These are phyloP conservation scores for Nidula microcarpa DNA, from an alignment of 768 basidiomycete species.

Conservation along the genomic window DNA sequence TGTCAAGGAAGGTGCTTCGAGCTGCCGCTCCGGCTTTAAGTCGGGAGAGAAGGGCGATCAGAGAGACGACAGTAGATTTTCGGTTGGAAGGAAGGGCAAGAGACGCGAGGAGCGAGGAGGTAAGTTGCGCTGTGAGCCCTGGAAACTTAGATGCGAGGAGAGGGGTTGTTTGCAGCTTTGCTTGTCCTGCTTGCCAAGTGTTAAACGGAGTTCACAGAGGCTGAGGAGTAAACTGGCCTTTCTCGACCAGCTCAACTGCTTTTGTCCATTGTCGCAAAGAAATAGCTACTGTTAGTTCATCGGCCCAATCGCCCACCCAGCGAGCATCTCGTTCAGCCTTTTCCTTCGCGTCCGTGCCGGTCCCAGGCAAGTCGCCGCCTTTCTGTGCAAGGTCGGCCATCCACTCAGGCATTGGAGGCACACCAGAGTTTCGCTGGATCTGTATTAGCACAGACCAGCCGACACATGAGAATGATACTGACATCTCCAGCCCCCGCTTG, in stretches of 20 bases:
- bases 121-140: slow-evolving; percentile 63
- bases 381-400: slow-evolving; percentile 64
- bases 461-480: neutral
- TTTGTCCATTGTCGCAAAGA: slow-evolving; percentile 86
- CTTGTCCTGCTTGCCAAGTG: slow-evolving; percentile 40
- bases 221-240: slow-evolving; percentile 45
- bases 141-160: slow-evolving; percentile 57
- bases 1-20: slow-evolving; percentile 75
- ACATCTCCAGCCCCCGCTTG: slow-evolving; percentile 41
- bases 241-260: slow-evolving; percentile 80
- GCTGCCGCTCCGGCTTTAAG: slow-evolving; percentile 78
- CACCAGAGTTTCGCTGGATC: slow-evolving; percentile 23
- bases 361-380: slow-evolving; percentile 43
- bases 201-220: neutral
- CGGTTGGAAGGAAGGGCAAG: slow-evolving; percentile 75
- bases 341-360: slow-evolving; percentile 58
- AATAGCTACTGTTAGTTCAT: slow-evolving; percentile 88
- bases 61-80: slow-evolving; percentile 67
- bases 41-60: slow-evolving; percentile 71
- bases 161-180: slow-evolving; percentile 55
- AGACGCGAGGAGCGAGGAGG: slow-evolving; percentile 64
- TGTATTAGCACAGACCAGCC: neutral
- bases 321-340: slow-evolving; percentile 77
- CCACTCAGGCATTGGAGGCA: slow-evolving; percentile 73
- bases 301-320: slow-evolving; percentile 90